Evolutionary conservation across 106 monocot genomes (phyloP), one percentile per base, ranked within the genome.

Genomic region (Xerophyta viscosa): DNA sequence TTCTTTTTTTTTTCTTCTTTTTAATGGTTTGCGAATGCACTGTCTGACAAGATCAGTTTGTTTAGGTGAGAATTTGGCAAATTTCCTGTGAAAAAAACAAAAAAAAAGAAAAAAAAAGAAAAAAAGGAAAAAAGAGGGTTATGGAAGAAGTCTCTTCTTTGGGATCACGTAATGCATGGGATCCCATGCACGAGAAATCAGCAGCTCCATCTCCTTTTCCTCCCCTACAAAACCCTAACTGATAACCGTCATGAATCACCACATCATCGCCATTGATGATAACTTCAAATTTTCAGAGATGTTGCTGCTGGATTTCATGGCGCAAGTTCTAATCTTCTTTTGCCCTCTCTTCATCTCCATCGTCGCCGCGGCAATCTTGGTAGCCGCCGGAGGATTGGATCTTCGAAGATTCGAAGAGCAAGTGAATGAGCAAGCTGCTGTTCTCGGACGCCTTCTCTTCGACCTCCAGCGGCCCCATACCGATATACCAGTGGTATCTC

Each of bases 131-230:
- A n/a, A n/a, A n/a, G n/a, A n/a, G n/a, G n/a, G n/a, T n/a, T n/a
- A n/a, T n/a, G n/a, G n/a, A n/a, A n/a, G n/a, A n/a, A n/a, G n/a
- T n/a, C n/a, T n/a, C 20, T 47, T 10, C 19, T 20, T 10, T 47
- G 19, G 33, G 4, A 27, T 52, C 52, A 52, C 52, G 52, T 52
- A 52, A 29, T 52, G 52, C 51, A 51, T 52, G 46, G 19, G 7
- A 5, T 6, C 33, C 33, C 6, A 17, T 46, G 26, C 28, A 27
- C 7, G 19, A 8, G 6, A 39, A 39, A 8, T 12, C 10, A 15
- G 15, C 2, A 39, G 39, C 39, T 12, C 1, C 27, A 7, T n/a
- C 7, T 29, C 29, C 52, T 52, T 25, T 29, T 52, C 29, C 15
- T n/a, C 0, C 28, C n/a, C 47, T 17, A 47, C 20, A 20, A 47